Percentiles rank a stretch among this genome's conserved stretches.
Conservation (phyloP, 805 yeast species). For the Dipodascopsis uninucleata region DNA sequence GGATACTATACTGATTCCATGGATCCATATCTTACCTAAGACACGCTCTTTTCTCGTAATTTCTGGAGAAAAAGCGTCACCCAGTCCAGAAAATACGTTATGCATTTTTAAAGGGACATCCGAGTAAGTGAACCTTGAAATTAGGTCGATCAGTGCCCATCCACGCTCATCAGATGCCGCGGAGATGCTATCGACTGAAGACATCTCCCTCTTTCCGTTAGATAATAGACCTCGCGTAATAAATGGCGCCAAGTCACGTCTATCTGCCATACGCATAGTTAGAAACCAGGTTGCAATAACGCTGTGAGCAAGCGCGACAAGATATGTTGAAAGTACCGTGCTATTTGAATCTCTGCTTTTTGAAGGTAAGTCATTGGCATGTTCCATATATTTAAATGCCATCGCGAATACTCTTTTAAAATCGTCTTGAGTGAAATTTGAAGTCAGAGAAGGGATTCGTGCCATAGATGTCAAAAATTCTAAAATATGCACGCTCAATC, state of each 20-base stretch:
- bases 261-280: constrained; percentile 54
- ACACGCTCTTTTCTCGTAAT: constrained; percentile 27
- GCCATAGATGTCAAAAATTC: constrained; percentile 69
- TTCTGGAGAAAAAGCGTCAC: constrained; percentile 23
- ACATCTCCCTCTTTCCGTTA: constrained; percentile 35
- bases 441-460: constrained; percentile 60
- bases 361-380: constrained; percentile 49
- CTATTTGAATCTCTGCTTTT: constrained; percentile 32
- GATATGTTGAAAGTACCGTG: constrained; percentile 55
- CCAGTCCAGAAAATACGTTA: constrained; percentile 28
- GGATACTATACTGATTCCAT: constrained; percentile 55
- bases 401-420: constrained; percentile 77
- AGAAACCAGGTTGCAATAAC: constrained; percentile 72
- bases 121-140: constrained; percentile 62
- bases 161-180: constrained; percentile 48
- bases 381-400: constrained; percentile 73
- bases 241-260: constrained; percentile 59
- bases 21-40: constrained; percentile 51
- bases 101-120: constrained; percentile 54
- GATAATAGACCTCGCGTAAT: constrained; percentile 55
- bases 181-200: constrained; percentile 24
- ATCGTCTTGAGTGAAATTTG: constrained; percentile 73
- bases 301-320: constrained; percentile 59
- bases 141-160: constrained; percentile 62
- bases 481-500: constrained; percentile 67